Conservation (phyloP, 2,329 filamentous ascomycete genomes). For the Epichloe sp. region DNA sequence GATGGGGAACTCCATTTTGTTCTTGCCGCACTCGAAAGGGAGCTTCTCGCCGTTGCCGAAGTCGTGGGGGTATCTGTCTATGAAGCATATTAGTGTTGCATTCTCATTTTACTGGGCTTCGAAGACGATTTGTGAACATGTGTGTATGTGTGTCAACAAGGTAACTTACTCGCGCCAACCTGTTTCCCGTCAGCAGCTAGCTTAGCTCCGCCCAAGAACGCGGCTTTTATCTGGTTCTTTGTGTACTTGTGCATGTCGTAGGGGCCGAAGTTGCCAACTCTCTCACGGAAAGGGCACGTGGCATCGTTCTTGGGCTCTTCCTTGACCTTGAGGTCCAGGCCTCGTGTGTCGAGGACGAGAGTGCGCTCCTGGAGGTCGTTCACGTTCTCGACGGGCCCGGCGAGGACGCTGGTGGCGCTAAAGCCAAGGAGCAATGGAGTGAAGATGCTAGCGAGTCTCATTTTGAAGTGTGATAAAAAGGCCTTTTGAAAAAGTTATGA, state of each 20-base stretch:
- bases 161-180: background rate
- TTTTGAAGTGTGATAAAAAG: background rate
- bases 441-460: background rate
- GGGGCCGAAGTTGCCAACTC: background rate
- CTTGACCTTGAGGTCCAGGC: background rate
- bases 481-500: background rate
- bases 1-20: conserved; percentile 1
- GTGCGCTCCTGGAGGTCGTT: background rate
- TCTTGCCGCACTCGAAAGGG: background rate
- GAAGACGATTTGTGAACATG: too few relatives aligned
- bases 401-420: background rate
- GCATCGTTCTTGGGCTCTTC: background rate
- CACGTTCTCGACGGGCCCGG: background rate
- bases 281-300: background rate
- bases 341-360: background rate
- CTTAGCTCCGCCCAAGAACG: background rate
- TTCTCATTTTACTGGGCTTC: too few relatives aligned
- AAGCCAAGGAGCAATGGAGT: background rate
- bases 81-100: too few relatives aligned
- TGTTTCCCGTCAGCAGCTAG: background rate
- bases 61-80: background rate
- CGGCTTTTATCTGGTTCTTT: background rate
- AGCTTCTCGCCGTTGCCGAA: background rate
- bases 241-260: background rate
- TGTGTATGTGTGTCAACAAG: too few relatives aligned